These are phyloP conservation scores for Aspergillus novoparasiticus DNA, from an alignment of 2,329 filamentous ascomycete genomes.

Conservation along the genomic window DNA sequence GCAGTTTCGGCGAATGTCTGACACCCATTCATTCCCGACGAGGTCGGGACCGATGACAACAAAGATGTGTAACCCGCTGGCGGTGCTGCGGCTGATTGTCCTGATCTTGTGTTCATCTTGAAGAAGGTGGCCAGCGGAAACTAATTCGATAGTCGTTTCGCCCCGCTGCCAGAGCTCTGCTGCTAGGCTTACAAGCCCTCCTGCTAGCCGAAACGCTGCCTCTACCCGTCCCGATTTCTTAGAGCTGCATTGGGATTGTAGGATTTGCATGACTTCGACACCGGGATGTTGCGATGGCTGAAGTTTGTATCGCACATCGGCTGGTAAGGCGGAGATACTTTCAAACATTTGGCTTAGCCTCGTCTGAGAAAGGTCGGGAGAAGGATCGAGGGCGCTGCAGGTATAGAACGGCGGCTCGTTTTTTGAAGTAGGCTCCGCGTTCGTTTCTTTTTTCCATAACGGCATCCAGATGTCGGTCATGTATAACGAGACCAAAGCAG, in stretches of 20 bases:
- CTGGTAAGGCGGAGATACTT: constrained; percentile 42
- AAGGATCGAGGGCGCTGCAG: constrained; percentile 46
- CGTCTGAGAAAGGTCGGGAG: constrained; percentile 53
- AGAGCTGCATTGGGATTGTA: constrained; percentile 35
- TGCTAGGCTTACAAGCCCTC: constrained; percentile 37
- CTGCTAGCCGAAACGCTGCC: constrained; percentile 50
- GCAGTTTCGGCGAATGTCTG: constrained; percentile 30
- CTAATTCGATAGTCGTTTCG: constrained; percentile 36
- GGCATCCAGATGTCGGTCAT: constrained; percentile 54
- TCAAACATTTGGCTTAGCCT: constrained; percentile 52
- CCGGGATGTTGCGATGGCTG: constrained; percentile 46
- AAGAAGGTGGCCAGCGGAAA: constrained; percentile 33
- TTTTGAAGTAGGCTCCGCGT: background rate
- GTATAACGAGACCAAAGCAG: constrained; percentile 52
- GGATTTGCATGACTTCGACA: constrained; percentile 46
- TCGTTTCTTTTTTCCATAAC: constrained; percentile 24
- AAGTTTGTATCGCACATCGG: constrained; percentile 48
- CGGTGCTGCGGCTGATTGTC: constrained; percentile 35
- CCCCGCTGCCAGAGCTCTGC: constrained; percentile 37
- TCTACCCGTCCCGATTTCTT: constrained; percentile 35
- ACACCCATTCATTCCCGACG: constrained; percentile 33
- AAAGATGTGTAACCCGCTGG: constrained; percentile 30
- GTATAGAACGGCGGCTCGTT: constrained; percentile 39
- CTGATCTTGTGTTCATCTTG: constrained; percentile 31
- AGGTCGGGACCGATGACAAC: constrained; percentile 34